Percentiles rank a stretch among this genome's conserved stretches.
Conservation (phyloP, 257 asterid species). For the Solanum rostratum region DNA sequence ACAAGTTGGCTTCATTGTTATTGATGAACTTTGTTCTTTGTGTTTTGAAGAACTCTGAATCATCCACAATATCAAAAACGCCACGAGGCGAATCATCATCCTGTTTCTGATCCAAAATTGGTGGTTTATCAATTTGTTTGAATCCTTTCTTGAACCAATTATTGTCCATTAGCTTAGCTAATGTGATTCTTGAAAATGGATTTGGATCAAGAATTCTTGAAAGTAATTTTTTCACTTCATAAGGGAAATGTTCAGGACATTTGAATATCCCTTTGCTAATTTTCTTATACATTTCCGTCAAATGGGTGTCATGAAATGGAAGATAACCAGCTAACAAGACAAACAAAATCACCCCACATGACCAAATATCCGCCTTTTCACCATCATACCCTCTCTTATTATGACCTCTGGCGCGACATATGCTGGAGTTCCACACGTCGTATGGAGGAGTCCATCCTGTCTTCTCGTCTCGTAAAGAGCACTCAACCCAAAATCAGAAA, state of each 20-base stretch:
- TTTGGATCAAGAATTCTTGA: conserved; percentile 1
- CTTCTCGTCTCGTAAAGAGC: neutral
- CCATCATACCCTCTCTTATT: conserved; percentile 1
- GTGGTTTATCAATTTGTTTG: neutral
- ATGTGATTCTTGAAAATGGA: neutral
- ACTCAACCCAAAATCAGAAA: neutral
- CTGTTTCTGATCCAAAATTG: neutral
- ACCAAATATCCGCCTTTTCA: neutral
- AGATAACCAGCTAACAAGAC: neutral
- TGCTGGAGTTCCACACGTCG: conserved; percentile 8
- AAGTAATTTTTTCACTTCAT: neutral
- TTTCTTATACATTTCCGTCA: neutral
- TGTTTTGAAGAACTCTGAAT: neutral
- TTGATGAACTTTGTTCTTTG: neutral
- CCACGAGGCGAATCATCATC: neutral
- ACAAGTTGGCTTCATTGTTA: neutral
- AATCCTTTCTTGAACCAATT: conserved; percentile 3
- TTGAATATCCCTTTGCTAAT: neutral
- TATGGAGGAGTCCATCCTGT: neutral
- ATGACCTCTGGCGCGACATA: conserved; percentile 3
- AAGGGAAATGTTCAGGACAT: neutral
- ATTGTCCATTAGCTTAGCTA: neutral
- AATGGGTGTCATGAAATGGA: neutral
- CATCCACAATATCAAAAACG: neutral
- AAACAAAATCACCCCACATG: neutral